Evolutionary conservation across 176 grass and related monocot genomes (phyloP).

Genomic region (Poa annua): DNA sequence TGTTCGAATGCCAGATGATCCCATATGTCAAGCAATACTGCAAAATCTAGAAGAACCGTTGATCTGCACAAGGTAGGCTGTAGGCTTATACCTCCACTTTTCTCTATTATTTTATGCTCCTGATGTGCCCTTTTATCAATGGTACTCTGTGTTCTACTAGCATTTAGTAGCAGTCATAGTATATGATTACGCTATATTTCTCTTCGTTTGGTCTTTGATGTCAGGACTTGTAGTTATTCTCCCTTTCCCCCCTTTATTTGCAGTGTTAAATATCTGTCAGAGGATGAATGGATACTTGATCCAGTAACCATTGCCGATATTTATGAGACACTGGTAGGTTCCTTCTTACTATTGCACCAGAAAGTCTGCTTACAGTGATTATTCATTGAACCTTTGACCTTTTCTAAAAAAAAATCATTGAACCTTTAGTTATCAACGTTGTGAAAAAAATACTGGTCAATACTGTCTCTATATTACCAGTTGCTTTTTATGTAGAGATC

Average conservation of each 20-base stretch:
- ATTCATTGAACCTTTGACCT: background rate
- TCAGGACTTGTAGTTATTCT: constrained; percentile 22
- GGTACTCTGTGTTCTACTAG: constrained; percentile 17
- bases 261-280: constrained; percentile 85
- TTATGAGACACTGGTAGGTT: constrained; percentile 79
- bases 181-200: background rate
- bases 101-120: constrained; percentile 21
- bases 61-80: constrained; percentile 79
- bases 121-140: background rate
- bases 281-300: constrained; percentile 96
- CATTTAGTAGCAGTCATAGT: constrained; percentile 12
- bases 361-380: background rate
- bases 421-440: background rate
- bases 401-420: no score
- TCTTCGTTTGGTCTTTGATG: background rate
- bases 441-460: background rate
- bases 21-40: constrained; percentile 83
- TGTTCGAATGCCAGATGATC: constrained; percentile 83
- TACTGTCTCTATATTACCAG: background rate
- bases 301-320: constrained; percentile 77
- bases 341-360: background rate
- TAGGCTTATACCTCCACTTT: constrained; percentile 20
- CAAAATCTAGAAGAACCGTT: constrained; percentile 85
- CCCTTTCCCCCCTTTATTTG: constrained; percentile 24
- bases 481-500: background rate